These are phyloP conservation scores for Candida peoriensis DNA, from an alignment of 805 yeast species.

Conservation along the genomic window DNA sequence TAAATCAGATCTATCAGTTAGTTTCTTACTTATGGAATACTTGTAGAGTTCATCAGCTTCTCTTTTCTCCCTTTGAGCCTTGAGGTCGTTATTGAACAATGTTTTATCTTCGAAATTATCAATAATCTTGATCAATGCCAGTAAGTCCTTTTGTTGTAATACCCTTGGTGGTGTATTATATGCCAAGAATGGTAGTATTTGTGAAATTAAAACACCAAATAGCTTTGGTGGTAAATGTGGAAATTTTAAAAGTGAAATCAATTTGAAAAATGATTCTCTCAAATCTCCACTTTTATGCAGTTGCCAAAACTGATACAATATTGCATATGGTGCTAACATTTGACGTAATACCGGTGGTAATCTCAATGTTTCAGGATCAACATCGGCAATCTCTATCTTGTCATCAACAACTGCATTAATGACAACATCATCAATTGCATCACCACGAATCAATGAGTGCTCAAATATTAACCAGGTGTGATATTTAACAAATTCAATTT, in stretches of 20 bases:
- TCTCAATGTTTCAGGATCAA: conserved; percentile 22
- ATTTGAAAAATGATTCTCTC: conserved; percentile 24
- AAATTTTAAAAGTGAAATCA: conserved; percentile 41
- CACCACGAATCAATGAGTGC: conserved; percentile 46
- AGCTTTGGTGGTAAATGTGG: conserved; percentile 49
- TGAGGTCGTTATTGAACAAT: conserved; percentile 7
- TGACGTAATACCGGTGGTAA: conserved; percentile 59
- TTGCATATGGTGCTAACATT: conserved; percentile 67
- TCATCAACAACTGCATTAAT: conserved; percentile 45
- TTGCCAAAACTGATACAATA: conserved; percentile 46
- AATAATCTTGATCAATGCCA: conserved; percentile 17
- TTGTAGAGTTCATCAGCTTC: conserved; percentile 20
- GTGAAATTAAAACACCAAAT: conserved; percentile 44
- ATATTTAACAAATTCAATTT: conserved; percentile 43
- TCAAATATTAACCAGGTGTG: conserved; percentile 60
- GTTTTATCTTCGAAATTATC: conserved; percentile 16
- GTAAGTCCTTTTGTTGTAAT: conserved; percentile 15
- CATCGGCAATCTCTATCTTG: conserved; percentile 24
- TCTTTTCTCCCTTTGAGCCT: conserved; percentile 8
- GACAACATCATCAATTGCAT: conserved; percentile 51
- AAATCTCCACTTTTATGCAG: conserved; percentile 25
- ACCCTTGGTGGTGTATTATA: conserved; percentile 19
- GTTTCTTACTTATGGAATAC: conserved; percentile 8
- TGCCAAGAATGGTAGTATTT: conserved; percentile 39
- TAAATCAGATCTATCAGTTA: conserved; percentile 1